Evolutionary conservation across 2,329 filamentous ascomycete species (phyloP).

Genomic region (Aspergillus pseudoglaucus): DNA sequence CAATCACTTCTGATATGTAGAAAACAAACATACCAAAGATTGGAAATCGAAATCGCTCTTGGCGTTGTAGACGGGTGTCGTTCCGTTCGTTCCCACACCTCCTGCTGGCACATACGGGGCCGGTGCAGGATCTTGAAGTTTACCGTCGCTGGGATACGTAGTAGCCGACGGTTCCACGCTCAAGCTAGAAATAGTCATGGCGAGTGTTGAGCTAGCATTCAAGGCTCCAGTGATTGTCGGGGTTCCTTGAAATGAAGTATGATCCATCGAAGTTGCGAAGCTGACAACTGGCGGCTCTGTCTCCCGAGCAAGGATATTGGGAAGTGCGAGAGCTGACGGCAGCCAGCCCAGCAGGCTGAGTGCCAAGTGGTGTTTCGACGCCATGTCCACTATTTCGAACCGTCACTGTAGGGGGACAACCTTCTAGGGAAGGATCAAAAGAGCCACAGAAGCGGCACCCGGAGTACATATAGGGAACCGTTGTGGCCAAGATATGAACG

Average conservation of each 20-base stretch:
- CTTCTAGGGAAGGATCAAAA: not conserved
- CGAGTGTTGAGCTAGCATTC: slow-evolving; percentile 43
- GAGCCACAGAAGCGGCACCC: not conserved
- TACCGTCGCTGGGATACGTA: slow-evolving; percentile 65
- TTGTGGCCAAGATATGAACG: not conserved
- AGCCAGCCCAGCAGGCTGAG: slow-evolving; percentile 13
- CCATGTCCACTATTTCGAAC: slow-evolving; percentile 5
- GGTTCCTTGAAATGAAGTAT: slow-evolving; percentile 62
- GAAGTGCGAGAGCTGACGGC: slow-evolving; percentile 11
- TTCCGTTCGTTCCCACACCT: slow-evolving; percentile 72
- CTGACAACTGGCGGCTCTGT: slow-evolving; percentile 37
- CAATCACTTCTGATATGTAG: not conserved
- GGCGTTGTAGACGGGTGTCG: slow-evolving; percentile 66
- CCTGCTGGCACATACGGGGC: slow-evolving; percentile 67
- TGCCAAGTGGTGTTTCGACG: slow-evolving; percentile 8
- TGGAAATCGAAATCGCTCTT: slow-evolving; percentile 79
- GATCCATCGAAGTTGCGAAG: slow-evolving; percentile 50
- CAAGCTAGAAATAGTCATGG: slow-evolving; percentile 49
- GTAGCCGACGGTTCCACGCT: slow-evolving; percentile 57
- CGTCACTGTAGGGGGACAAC: not conserved
- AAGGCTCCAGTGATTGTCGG: slow-evolving; percentile 65
- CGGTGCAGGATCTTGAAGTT: slow-evolving; percentile 60
- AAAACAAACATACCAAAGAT: slow-evolving; percentile 47
- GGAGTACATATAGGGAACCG: not conserved
- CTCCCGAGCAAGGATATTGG: slow-evolving; percentile 7